Percentiles rank a stretch among this genome's conserved stretches.
These are phyloP conservation scores for Arxiozyma slooffiae DNA, from an alignment of 1,139 yeast species.

Conservation along the genomic window DNA sequence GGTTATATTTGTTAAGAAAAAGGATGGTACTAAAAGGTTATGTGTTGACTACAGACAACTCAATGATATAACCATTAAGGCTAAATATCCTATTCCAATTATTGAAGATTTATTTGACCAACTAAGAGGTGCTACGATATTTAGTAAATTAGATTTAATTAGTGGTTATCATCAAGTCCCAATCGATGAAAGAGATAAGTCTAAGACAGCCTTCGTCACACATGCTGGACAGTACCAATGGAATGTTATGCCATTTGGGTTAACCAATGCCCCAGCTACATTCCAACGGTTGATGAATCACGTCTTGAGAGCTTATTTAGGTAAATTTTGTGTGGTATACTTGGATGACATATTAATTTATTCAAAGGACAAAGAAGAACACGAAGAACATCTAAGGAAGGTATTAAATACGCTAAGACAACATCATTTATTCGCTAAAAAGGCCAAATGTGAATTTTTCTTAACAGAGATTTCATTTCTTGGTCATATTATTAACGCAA, in stretches of 20 bases:
- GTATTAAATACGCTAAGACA: not conserved
- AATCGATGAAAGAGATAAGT: conserved; percentile 1
- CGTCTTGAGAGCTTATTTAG: not conserved
- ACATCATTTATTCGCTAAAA: conserved; percentile 1
- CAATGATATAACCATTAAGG: conserved; percentile 13
- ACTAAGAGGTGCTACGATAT: not conserved
- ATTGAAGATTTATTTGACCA: conserved; percentile 10
- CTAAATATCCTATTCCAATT: conserved; percentile 16
- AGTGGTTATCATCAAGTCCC: conserved; percentile 5
- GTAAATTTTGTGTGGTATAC: not conserved
- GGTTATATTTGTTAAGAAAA: conserved; percentile 6
- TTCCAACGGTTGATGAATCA: conserved; percentile 5
- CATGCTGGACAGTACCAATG: conserved; percentile 4
- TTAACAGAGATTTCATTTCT: not conserved
- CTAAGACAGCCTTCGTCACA: conserved; percentile 7
- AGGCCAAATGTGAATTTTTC: not conserved
- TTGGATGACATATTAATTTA: no score
- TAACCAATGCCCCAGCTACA: conserved; percentile 5
- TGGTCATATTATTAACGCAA: not conserved
- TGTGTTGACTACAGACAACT: conserved; percentile 19
- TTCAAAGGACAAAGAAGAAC: not conserved
- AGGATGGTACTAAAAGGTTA: conserved; percentile 13
- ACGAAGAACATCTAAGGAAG: not conserved
- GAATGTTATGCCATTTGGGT: conserved; percentile 9
- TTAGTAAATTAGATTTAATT: conserved; percentile 5